phyloP scores from a whole-genome alignment of 257 asterid species.

The Nicotiana tomentosiformis region DNA sequence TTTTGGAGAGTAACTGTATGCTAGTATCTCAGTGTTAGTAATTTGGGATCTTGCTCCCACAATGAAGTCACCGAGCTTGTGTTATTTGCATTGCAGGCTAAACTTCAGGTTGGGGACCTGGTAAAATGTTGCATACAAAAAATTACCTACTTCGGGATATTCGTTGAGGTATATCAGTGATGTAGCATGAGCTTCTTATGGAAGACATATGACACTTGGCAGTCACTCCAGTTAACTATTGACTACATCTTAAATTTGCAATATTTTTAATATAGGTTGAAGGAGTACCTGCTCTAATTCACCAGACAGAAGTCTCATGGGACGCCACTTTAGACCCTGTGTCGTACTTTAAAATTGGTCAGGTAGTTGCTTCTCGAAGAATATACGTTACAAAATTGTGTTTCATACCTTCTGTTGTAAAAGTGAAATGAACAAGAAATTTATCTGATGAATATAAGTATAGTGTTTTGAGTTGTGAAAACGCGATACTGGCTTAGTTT shows the following conservation, averaged over 20 bases:
- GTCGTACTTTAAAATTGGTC: constrained; percentile 79
- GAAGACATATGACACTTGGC: background rate
- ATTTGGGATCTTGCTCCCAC: background rate
- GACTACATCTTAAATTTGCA: background rate
- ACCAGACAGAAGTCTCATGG: constrained; percentile 97
- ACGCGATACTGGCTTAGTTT: background rate
- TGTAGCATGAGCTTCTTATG: background rate
- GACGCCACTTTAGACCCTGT: constrained; percentile 85
- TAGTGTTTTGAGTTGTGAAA: background rate
- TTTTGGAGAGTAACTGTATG: background rate
- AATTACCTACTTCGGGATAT: constrained; percentile 85
- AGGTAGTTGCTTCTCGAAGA: constrained; percentile 38
- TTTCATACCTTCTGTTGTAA: background rate
- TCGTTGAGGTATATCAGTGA: constrained; percentile 68
- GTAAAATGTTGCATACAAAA: constrained; percentile 82
- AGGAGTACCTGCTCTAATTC: constrained; percentile 89
- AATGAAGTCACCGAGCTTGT: background rate
- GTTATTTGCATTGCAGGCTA: constrained; percentile 47
- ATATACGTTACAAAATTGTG: background rate
- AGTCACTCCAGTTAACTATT: background rate
- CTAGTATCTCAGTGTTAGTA: background rate
- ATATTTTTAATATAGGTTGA: constrained; percentile 52
- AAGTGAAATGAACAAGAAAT: background rate
- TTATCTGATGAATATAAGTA: background rate
- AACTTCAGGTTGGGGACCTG: constrained; percentile 73